Conservation (phyloP, 2,329 filamentous ascomycete genomes). For the Penicillium rolfsii region DNA sequence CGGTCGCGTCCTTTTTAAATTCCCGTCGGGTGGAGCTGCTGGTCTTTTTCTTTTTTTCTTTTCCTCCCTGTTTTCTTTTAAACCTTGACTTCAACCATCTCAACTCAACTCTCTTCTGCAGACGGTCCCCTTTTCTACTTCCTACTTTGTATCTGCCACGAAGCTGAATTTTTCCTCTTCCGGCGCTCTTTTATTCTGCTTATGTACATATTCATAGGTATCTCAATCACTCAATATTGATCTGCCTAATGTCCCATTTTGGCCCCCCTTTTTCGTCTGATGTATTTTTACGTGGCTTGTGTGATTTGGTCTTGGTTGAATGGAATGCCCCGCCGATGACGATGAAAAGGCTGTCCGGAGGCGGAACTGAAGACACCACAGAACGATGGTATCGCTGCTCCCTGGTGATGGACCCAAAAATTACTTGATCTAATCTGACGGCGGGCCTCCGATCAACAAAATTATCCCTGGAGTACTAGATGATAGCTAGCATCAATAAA, state of each 20-base stretch:
- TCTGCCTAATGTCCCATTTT: background rate
- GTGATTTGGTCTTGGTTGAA: background rate
- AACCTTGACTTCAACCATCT: background rate
- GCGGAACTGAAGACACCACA: slow-evolving; percentile 35
- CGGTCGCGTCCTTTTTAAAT: slow-evolving; percentile 44
- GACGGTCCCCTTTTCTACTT: slow-evolving; percentile 1
- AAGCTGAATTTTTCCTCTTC: background rate
- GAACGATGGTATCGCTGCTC: slow-evolving; percentile 28
- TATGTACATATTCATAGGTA: background rate
- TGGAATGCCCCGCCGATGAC: slow-evolving; percentile 27
- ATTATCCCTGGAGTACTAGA: background rate
- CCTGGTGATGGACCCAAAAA: slow-evolving; percentile 52
- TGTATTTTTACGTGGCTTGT: background rate
- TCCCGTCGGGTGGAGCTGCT: slow-evolving; percentile 19
- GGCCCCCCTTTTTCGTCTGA: background rate
- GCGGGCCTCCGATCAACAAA: slow-evolving; percentile 14
- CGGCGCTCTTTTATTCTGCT: background rate
- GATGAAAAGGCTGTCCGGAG: slow-evolving; percentile 36
- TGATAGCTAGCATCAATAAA: background rate
- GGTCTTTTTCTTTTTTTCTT: slow-evolving; percentile 18
- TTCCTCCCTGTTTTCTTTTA: background rate
- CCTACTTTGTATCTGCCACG: background rate
- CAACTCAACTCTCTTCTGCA: slow-evolving; percentile 6
- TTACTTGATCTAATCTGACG: slow-evolving; percentile 68
- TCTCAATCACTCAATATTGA: background rate